Evolutionary conservation across 129 eudicot species (phyloP).

Genomic region (Pittosporum tobira): DNA sequence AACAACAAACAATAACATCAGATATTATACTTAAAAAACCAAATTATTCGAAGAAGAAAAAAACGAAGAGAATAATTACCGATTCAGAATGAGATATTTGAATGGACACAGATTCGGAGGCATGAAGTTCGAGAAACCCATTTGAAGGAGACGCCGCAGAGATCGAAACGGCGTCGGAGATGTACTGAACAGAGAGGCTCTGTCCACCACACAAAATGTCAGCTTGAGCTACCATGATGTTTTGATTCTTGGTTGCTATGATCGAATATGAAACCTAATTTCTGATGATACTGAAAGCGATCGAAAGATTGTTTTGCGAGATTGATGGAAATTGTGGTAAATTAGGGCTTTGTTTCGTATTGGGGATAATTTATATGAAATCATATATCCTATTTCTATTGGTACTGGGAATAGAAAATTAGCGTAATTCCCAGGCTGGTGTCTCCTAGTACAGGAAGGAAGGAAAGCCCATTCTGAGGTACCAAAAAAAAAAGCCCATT

Average conservation of each 20-base stretch:
- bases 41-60: background rate
- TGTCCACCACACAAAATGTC: slow-evolving; percentile 40
- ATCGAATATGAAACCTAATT: slow-evolving; percentile 3
- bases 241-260: slow-evolving; percentile 15
- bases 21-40: background rate
- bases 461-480: no score
- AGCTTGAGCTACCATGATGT: slow-evolving; percentile 53
- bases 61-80: slow-evolving; percentile 23
- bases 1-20: no score
- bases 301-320: background rate
- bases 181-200: slow-evolving; percentile 38
- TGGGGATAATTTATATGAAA: no score
- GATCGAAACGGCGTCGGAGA: slow-evolving; percentile 16
- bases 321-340: background rate
- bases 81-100: slow-evolving; percentile 44
- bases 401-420: no score
- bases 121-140: background rate
- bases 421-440: no score
- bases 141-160: slow-evolving; percentile 11
- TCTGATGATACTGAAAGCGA: background rate
- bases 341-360: background rate
- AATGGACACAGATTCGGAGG: slow-evolving; percentile 18
- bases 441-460: no score
- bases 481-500: no score
- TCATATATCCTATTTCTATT: no score